Evolutionary conservation across 257 asterid species (phyloP), one percentile per base, ranked within the genome.

Genomic region (Nicotiana noctiflora): DNA sequence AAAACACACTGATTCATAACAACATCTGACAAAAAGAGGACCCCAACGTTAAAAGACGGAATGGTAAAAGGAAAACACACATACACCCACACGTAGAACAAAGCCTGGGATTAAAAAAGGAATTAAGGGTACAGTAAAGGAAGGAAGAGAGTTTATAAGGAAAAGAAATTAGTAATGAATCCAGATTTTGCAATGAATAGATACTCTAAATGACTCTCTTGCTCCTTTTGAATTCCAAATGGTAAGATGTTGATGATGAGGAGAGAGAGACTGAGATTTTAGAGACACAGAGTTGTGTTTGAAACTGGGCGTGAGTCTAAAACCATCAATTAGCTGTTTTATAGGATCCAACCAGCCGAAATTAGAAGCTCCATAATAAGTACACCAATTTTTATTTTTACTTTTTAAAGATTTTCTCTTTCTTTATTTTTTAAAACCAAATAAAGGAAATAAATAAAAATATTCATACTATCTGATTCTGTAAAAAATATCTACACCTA

Each of bases 271-370:
- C 83, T 62, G 49, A 77, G 79, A 4, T 7, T 32, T 72, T 55
- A 79, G 64, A 77, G 88, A 60, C 88, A 52, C 53, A 52, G 80
- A 66, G 61, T 49, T 23, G 70, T 29, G 56, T 87, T 37, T 51
- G 83, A 80, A 31, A 70, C 7, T 70, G 80, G 53, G 52, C 83
- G 29, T 78, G 90, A 84, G 89, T 80, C 82, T 78, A n/a, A 37
- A 46, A 75, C 89, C 75, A 82, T 84, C 87, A 85, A 81, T 83
- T 86, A 80, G 84, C 79, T 74, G 79, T 89, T 90, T 89, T 90
- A 92, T 94, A 92, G 97, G 89, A 88, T 86, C 88, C 63, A 57
- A 72, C 52, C 83, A 81, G 88, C 82, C 79, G 64, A 86, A 85
- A 84, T 74, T 80, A 83, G 89, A 75, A 88, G 77, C 61, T 70